Conservation (phyloP, 495 filamentous ascomycete species). For the Articulospora tetracladia region DNA sequence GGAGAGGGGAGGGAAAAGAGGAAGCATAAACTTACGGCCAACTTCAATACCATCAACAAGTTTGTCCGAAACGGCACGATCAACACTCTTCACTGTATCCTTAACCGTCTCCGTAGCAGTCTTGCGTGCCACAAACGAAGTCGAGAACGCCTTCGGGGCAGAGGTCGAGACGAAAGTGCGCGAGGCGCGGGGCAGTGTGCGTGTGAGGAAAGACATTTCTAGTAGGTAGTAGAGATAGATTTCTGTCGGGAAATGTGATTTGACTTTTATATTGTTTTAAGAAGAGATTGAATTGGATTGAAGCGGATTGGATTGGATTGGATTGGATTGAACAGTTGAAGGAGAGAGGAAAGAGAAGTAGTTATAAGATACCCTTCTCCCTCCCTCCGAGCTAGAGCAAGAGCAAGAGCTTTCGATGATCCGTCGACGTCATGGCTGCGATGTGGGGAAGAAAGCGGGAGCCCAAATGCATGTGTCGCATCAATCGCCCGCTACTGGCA, state of each 20-base stretch:
- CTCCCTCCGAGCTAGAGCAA: neutral
- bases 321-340: neutral
- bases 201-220: conserved; percentile 48
- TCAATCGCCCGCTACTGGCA: no score
- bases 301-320: neutral
- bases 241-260: neutral
- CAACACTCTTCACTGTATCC: conserved; percentile 45
- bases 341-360: neutral
- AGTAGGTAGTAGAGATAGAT: conserved; percentile 11
- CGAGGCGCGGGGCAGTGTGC: conserved; percentile 22
- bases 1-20: neutral
- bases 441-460: no score
- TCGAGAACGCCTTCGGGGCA: conserved; percentile 38
- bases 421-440: neutral
- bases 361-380: neutral
- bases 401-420: neutral
- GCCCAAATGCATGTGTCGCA: no score
- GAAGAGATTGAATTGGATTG: neutral
- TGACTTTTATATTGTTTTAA: neutral
- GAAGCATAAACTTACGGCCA: conserved; percentile 36
- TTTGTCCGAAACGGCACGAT: conserved; percentile 50
- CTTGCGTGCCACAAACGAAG: conserved; percentile 32
- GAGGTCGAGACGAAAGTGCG: conserved; percentile 26
- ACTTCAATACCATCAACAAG: conserved; percentile 51
- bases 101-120: conserved; percentile 42